phyloP scores from a whole-genome alignment of 306 rosid genomes.

The Prunus persica region DNA sequence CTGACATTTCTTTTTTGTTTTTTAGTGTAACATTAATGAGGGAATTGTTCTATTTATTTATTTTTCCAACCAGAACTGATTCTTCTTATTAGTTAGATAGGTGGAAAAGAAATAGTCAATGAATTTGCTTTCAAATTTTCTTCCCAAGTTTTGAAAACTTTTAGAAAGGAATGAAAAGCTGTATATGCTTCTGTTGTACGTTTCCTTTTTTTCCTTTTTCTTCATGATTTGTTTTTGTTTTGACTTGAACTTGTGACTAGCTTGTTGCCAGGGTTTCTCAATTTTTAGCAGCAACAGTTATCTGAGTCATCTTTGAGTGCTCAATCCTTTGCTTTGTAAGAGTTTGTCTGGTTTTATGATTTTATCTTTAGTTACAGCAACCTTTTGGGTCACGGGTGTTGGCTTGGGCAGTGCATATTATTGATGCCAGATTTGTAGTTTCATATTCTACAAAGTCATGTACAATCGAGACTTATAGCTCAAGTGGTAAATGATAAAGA shows the following conservation, averaged over 20 bases:
- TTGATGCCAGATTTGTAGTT: no score
- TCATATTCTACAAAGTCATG: no score
- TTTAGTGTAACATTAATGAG: not conserved
- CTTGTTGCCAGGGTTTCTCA: not conserved
- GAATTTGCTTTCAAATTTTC: not conserved
- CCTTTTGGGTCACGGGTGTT: not conserved
- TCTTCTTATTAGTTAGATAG: not conserved
- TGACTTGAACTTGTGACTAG: not conserved
- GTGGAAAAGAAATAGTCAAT: not conserved
- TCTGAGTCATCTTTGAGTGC: not conserved
- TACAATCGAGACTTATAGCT: no score
- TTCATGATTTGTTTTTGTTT: no score
- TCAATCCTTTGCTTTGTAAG: not conserved
- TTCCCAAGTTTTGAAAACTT: not conserved
- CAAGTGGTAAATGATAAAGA: no score
- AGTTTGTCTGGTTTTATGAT: not conserved
- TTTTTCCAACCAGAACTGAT: not conserved
- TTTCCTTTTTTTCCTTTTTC: not conserved
- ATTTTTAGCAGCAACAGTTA: not conserved
- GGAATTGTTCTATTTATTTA: not conserved
- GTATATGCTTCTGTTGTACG: not conserved
- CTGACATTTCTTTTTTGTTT: constrained; percentile 5
- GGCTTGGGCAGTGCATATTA: not conserved
- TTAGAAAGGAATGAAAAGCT: not conserved
- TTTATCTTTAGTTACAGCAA: not conserved